These are phyloP conservation scores for Phalaenopsis hybrid DNA, from an alignment of 116 monocot genomes.

Conservation along the genomic window DNA sequence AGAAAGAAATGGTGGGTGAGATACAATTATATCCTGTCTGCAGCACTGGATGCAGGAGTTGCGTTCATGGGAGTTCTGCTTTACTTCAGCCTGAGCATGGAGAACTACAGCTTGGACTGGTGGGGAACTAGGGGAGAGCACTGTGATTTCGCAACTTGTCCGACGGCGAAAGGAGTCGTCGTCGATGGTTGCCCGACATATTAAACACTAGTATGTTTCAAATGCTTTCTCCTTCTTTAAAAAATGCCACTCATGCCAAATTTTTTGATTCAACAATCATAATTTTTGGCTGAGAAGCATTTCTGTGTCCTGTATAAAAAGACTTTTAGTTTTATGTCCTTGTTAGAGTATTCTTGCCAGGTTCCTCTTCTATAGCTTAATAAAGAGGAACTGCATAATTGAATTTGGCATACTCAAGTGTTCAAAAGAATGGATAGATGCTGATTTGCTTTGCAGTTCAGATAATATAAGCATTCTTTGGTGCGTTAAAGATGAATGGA, in stretches of 20 bases:
- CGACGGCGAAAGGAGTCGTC: slow-evolving; percentile 46
- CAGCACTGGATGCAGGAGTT: slow-evolving; percentile 62
- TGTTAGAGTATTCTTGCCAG: neutral
- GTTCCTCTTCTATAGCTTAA: neutral
- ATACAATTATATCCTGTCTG: slow-evolving; percentile 73
- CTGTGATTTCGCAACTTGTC: slow-evolving; percentile 55
- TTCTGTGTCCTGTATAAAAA: neutral
- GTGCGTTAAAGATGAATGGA: no score
- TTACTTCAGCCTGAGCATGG: slow-evolving; percentile 49
- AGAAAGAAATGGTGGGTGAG: slow-evolving; percentile 77
- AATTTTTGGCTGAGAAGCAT: neutral
- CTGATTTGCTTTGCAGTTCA: no score
- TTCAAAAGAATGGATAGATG: no score
- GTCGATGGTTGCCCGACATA: slow-evolving; percentile 44
- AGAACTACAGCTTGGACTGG: slow-evolving; percentile 43
- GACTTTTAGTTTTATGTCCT: neutral
- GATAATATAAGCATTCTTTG: no score
- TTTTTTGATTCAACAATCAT: no score
- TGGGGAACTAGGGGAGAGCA: slow-evolving; percentile 58
- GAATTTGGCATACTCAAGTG: no score
- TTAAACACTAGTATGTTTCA: neutral
- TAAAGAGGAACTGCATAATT: neutral
- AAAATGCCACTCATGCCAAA: no score
- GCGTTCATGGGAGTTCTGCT: slow-evolving; percentile 72
- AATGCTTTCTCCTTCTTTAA: no score